These are phyloP conservation scores for Fonsecaea monophora DNA, from an alignment of 2,329 filamentous ascomycete genomes.

Conservation along the genomic window DNA sequence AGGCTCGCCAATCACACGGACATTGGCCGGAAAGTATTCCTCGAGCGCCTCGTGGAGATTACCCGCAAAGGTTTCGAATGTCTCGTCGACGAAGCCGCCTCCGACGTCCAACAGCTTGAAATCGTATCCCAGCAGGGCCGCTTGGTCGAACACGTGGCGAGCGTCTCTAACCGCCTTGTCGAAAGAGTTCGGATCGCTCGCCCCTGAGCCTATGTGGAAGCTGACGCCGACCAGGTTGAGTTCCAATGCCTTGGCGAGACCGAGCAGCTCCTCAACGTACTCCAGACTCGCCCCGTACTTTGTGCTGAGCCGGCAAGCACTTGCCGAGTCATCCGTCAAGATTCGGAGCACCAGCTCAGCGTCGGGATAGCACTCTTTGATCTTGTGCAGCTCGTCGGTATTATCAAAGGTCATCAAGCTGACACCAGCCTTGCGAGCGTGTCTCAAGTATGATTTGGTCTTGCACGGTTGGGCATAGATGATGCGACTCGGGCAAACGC, in stretches of 20 bases:
- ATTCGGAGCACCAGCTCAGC: slow-evolving; percentile 95
- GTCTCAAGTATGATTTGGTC: slow-evolving; percentile 96
- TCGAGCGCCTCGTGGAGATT: slow-evolving; percentile 82
- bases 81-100: slow-evolving; percentile 88
- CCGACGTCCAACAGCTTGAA: slow-evolving; percentile 92
- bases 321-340: slow-evolving; percentile 92
- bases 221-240: slow-evolving; percentile 95
- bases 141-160: slow-evolving; percentile 86
- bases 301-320: slow-evolving; percentile 91
- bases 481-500: slow-evolving; percentile 85
- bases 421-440: slow-evolving; percentile 81
- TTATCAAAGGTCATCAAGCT: slow-evolving; percentile 99
- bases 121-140: slow-evolving; percentile 74
- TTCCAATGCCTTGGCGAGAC: slow-evolving; percentile 78
- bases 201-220: slow-evolving; percentile 97
- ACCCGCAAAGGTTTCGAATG: slow-evolving; percentile 86
- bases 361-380: slow-evolving; percentile 85
- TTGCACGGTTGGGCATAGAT: slow-evolving; percentile 99
- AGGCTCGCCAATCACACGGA: slow-evolving; percentile 93
- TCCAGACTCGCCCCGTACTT: slow-evolving; percentile 96
- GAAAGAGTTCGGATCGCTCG: slow-evolving; percentile 90
- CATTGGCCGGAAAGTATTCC: slow-evolving; percentile 80
- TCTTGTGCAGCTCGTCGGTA: slow-evolving; percentile 96
- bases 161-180: slow-evolving; percentile 90
- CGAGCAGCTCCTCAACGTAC: slow-evolving; percentile 75